Conservation (phyloP, 2,329 filamentous ascomycete species). For the Aspergillus uvarum region DNA sequence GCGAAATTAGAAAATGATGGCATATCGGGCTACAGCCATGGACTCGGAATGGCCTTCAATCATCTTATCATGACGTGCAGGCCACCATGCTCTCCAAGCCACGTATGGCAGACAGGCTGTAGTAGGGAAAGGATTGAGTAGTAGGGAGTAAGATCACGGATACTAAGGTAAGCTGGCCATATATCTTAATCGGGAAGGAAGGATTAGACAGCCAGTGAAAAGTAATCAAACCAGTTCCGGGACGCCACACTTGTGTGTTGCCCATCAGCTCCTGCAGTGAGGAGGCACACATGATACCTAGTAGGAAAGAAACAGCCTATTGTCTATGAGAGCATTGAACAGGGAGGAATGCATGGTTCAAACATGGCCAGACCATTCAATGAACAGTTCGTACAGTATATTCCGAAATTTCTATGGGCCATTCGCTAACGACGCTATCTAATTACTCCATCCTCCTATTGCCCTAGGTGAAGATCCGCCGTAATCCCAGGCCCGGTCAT, state of each 20-base stretch:
- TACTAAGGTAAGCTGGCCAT: background rate
- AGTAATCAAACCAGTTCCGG: background rate
- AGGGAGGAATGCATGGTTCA: background rate
- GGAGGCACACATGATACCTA: background rate
- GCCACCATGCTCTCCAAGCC: background rate
- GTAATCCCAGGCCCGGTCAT: slow-evolving; percentile 18
- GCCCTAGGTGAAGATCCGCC: slow-evolving; percentile 21
- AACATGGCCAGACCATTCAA: slow-evolving; percentile 3
- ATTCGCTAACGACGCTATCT: background rate
- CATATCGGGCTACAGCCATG: background rate
- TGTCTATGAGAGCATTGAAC: background rate
- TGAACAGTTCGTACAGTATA: slow-evolving; percentile 6
- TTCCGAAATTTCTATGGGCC: slow-evolving; percentile 8
- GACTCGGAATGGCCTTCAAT: background rate
- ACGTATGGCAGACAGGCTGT: background rate
- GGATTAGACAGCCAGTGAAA: background rate
- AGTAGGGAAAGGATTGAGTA: background rate
- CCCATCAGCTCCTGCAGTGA: background rate
- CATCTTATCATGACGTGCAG: background rate
- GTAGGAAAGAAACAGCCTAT: background rate
- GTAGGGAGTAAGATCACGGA: no score
- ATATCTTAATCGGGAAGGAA: background rate
- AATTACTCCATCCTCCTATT: slow-evolving; percentile 9
- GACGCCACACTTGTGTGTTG: background rate
- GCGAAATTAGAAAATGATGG: background rate